Evolutionary conservation across 306 rosid genomes (phyloP), one percentile per base, ranked within the genome.

Genomic region (Dalbergia cultrata): DNA sequence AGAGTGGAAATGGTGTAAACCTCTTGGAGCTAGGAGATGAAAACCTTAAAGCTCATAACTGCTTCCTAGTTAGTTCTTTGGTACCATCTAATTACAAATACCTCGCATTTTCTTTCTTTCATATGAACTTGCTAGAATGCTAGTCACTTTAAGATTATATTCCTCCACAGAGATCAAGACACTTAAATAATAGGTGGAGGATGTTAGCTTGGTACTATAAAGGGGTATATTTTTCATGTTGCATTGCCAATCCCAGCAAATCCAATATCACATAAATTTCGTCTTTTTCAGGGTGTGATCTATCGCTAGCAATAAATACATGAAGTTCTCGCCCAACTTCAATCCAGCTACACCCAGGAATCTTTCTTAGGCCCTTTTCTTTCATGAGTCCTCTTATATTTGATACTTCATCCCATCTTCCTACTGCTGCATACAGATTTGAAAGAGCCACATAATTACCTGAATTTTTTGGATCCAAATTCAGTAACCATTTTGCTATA

Each of bases 311-410:
- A 63, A 88, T 85, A 85, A 91, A 92, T 16, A 85, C 86, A 59
- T 90, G 89, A 50, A 82, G 74, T 79, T 85, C 89, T 73, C 86
- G 90, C 78, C 89, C 94, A 79, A 87, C 81, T 88, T 92, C 91
- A 86, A 92, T 86, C 97, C 97, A 90, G 85, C 97, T 89, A 81
- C 93, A 87, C 41, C 97, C 97, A 22, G 97, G 91, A 82, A 66
- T 83, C 86, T 92, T 91, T 71, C 63, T 88, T 39, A 85, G 79
- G 70, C 95, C 93, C 83, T 81, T 89, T 77, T 82, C 85, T 80
- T 90, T 95, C 97, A 95, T 88, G 21, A 82, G 71, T 70, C 86
- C 70, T 83, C 97, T 82, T 82, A 87, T 74, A 58, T 74, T 78
- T 76, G 90, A 84, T 26, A 91, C 94, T 75, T 90, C 67, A 67